These are phyloP conservation scores for Tricholoma terreum DNA, from an alignment of 768 basidiomycete species.

Conservation along the genomic window DNA sequence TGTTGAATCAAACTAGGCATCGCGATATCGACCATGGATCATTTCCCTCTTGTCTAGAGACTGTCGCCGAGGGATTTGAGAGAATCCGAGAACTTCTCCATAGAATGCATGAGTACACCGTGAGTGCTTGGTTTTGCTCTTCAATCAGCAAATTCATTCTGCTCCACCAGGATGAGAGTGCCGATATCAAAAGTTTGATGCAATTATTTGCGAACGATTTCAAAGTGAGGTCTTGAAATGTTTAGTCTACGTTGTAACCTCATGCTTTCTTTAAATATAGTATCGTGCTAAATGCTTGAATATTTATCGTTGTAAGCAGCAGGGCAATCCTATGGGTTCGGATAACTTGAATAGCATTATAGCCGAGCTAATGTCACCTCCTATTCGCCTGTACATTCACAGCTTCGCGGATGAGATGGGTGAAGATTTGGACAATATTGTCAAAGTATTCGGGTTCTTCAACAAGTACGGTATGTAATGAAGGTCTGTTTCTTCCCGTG, in stretches of 20 bases:
- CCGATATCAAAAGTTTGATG: conserved; percentile 1
- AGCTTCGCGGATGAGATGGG: conserved; percentile 3
- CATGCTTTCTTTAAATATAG: background rate
- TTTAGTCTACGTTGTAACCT: background rate
- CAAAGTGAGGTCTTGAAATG: background rate
- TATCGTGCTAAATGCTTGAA: background rate
- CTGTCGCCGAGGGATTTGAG: background rate
- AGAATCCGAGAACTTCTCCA: conserved; percentile 3
- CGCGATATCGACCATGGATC: background rate
- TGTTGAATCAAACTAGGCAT: background rate
- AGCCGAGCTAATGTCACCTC: background rate
- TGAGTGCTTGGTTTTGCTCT: too few species aligned
- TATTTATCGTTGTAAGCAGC: background rate
- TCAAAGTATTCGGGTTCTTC: background rate
- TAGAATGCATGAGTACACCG: conserved; percentile 8
- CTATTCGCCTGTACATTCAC: conserved; percentile 3
- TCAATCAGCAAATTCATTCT: too few species aligned
- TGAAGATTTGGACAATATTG: conserved; percentile 3
- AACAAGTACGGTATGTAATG: conserved; percentile 1
- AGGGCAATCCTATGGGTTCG: background rate
- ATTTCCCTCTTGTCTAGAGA: background rate
- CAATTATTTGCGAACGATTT: conserved; percentile 3
- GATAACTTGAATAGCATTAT: background rate
- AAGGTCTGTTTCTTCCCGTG: background rate
- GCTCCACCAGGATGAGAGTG: conserved; percentile 11